Percentiles rank a stretch among this genome's conserved stretches.
phyloP scores from a whole-genome alignment of 352 stramenopile genomes.

The Pseudoperonospora humuli region DNA sequence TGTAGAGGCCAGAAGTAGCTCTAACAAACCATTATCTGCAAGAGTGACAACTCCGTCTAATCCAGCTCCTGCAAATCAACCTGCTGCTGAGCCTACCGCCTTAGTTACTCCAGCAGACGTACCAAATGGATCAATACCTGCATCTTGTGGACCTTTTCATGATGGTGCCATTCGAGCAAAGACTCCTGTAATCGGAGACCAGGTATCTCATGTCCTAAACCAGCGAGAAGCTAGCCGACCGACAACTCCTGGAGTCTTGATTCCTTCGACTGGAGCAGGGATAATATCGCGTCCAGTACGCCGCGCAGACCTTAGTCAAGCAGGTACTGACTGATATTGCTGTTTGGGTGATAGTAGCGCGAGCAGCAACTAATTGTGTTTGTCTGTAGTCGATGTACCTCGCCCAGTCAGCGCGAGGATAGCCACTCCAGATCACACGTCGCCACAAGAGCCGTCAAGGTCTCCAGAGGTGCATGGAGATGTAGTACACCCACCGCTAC shows the following conservation, averaged over 20 bases:
- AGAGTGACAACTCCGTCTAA: conserved; percentile 3
- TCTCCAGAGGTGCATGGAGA: not conserved
- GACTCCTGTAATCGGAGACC: conserved; percentile 1
- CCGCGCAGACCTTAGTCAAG: conserved; percentile 8
- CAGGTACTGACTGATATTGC: conserved; percentile 4
- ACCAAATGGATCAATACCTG: not conserved
- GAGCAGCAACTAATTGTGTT: conserved; percentile 3
- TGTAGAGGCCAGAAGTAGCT: conserved; percentile 5
- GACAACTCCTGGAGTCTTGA: conserved; percentile 17
- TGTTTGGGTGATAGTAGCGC: not conserved
- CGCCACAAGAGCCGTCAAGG: conserved; percentile 1
- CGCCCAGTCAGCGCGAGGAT: conserved; percentile 5
- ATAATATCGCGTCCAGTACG: conserved; percentile 10
- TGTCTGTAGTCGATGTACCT: conserved; percentile 7
- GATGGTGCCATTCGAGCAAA: conserved; percentile 1
- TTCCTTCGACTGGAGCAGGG: conserved; percentile 4
- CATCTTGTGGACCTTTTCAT: not conserved
- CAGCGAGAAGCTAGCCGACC: conserved; percentile 6
- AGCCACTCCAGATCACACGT: not conserved
- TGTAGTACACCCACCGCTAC: not conserved
- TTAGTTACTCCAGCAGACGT: not conserved
- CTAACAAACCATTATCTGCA: conserved; percentile 12
- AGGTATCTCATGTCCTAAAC: conserved; percentile 6
- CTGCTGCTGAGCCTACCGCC: not conserved
- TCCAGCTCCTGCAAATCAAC: not conserved